Percentiles rank a stretch among this genome's conserved stretches.
Conservation (phyloP, 345 rosid species). For the Citrus mangshanensis region DNA sequence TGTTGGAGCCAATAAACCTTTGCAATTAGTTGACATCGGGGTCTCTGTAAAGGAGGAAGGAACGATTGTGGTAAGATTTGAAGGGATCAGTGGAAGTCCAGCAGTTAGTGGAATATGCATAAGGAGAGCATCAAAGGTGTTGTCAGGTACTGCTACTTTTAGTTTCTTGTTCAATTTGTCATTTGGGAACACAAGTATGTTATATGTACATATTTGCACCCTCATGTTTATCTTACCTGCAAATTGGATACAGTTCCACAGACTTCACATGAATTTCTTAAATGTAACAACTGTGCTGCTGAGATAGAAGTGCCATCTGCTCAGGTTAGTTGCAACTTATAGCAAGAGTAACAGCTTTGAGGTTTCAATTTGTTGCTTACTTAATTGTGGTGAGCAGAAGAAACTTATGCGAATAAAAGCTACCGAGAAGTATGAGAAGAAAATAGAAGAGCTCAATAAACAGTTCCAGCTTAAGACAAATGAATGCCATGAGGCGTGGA, state of each 20-base stretch:
- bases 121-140: slow-evolving; percentile 57
- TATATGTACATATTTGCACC: background rate
- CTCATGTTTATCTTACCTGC: slow-evolving; percentile 11
- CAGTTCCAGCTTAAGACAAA: slow-evolving; percentile 69
- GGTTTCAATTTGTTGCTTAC: slow-evolving; percentile 17
- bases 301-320: slow-evolving; percentile 71
- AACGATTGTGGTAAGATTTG: slow-evolving; percentile 51
- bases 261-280: slow-evolving; percentile 52
- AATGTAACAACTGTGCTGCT: slow-evolving; percentile 64
- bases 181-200: background rate
- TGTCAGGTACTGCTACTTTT: slow-evolving; percentile 39
- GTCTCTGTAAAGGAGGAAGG: slow-evolving; percentile 69
- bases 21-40: slow-evolving; percentile 67
- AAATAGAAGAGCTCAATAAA: slow-evolving; percentile 67
- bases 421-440: slow-evolving; percentile 76
- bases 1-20: slow-evolving; percentile 82
- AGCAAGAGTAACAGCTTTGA: slow-evolving; percentile 7
- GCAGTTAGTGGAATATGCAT: slow-evolving; percentile 77
- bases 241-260: slow-evolving; percentile 40
- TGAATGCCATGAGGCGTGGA: slow-evolving; percentile 99
- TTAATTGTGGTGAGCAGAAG: slow-evolving; percentile 48
- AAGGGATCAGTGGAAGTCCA: slow-evolving; percentile 77
- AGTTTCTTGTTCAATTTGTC: slow-evolving; percentile 5
- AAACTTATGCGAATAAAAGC: slow-evolving; percentile 68
- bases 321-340: slow-evolving; percentile 46